Evolutionary conservation across 1,139 yeast genomes (phyloP), one percentile per base, ranked within the genome.

Genomic region (Arxiozyma bovina): DNA sequence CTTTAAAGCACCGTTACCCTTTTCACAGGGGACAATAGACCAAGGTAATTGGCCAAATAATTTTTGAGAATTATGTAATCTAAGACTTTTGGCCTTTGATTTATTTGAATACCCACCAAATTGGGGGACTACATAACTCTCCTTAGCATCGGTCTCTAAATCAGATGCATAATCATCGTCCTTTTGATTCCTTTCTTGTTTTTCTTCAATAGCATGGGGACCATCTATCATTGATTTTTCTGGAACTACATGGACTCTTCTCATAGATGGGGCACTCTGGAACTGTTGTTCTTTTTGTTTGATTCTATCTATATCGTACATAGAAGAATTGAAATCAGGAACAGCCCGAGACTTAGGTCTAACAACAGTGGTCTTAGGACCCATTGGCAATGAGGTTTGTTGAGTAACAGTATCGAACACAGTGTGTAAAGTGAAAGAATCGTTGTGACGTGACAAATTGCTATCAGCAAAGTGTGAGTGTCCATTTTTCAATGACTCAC

Each of bases 1-100:
- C 57, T 82, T 80, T 62, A 93, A 77, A 4, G 96, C 94, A 25
- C 93, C 96, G 64, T 93, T 93, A 12, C 98, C 96, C 60, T 83
- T 82, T n/a, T 73, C 78, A 50, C 84, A 81, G 18, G 78, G 78
- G 4, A 81, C 84, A 20, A 91, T 80, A 50, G 77, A 76, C 93
- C 96, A 90, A 3, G 88, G 85, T 6, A 91, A 84, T 11, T 77
- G 76, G 44, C 83, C 83, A 69, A 89, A 88, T 38, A 86, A 73
- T 58, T 80, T 79, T 17, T 76, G 73, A 40, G 77, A 76, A 54
- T 74, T 73, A 38, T 73, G 66, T 27, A 82, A 69, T 11, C 76
- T 50, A 68, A 63, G 76, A 74, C 60, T 77, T 67, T 63, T 66
- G 9, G 62, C 53, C 38, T 64, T 66, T 2, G 67, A 68, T 50